Evolutionary conservation across 306 rosid species (phyloP).

Genomic region (Rosa persica): DNA sequence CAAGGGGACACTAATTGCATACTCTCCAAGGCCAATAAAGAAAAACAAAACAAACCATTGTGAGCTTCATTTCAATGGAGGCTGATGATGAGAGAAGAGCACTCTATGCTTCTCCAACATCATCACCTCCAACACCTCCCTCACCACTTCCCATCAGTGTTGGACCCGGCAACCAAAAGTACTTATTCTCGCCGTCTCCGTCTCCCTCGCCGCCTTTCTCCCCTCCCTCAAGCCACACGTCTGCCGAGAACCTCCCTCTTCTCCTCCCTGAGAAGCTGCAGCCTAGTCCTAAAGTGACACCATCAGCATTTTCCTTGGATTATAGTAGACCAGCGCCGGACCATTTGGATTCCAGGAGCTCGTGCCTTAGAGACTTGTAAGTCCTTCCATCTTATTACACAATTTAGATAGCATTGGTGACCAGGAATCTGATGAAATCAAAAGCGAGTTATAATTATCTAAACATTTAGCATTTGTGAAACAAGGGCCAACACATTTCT

Average conservation of each 20-base stretch:
- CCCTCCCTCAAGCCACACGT: constrained; percentile 33
- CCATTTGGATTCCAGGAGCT: constrained; percentile 34
- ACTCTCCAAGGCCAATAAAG: constrained; percentile 6
- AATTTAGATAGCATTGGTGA: not conserved
- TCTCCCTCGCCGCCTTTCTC: constrained; percentile 72
- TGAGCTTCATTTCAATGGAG: constrained; percentile 23
- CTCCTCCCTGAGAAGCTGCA: constrained; percentile 24
- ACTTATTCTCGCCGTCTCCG: constrained; percentile 62
- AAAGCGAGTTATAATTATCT: not conserved
- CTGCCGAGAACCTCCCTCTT: constrained; percentile 61
- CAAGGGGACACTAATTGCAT: not conserved
- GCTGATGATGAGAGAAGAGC: constrained; percentile 24
- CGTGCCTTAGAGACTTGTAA: constrained; percentile 71
- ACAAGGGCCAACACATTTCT: not conserved
- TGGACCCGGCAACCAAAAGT: constrained; percentile 57
- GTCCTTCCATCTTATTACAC: constrained; percentile 23
- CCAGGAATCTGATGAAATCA: not conserved
- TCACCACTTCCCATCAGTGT: constrained; percentile 77
- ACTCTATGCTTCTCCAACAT: constrained; percentile 45
- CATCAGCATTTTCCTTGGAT: constrained; percentile 57
- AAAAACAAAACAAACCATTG: not conserved
- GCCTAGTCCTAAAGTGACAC: constrained; percentile 23
- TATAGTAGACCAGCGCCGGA: constrained; percentile 17
- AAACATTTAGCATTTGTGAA: not conserved
- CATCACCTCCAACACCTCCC: constrained; percentile 86